phyloP scores from a whole-genome alignment of 225 moss, liverwort and hornwort genomes.

The Anthoceros angustus region DNA sequence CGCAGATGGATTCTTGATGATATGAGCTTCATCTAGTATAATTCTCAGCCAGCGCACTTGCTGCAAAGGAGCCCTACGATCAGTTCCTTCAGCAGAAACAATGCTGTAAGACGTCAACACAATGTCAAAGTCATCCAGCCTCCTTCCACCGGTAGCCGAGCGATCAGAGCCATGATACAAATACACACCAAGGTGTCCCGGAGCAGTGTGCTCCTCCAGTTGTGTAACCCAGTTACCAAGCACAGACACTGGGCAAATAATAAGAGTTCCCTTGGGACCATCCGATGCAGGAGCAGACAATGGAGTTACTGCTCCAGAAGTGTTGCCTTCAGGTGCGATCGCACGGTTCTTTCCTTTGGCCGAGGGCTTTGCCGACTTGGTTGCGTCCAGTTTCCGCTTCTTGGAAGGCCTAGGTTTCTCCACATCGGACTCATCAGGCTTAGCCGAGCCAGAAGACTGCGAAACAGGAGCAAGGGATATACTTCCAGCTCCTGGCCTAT shows the following conservation, averaged over 20 bases:
- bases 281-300: constrained; percentile 16
- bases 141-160: constrained; percentile 16
- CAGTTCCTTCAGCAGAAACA: constrained; percentile 24
- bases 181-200: constrained; percentile 22
- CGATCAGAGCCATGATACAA: constrained; percentile 39
- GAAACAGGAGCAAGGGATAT: constrained; percentile 13
- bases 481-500: constrained; percentile 24
- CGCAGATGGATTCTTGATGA: constrained; percentile 28
- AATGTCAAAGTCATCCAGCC: constrained; percentile 26
- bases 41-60: constrained; percentile 35
- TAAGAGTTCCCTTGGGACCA: constrained; percentile 26
- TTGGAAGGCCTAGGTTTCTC: not conserved
- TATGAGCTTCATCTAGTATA: constrained; percentile 43
- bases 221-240: constrained; percentile 45
- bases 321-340: not conserved
- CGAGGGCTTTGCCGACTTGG: not conserved
- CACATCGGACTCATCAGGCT: not conserved
- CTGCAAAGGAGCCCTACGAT: constrained; percentile 22
- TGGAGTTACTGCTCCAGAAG: not conserved
- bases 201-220: constrained; percentile 34
- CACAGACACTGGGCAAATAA: constrained; percentile 39
- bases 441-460: not conserved
- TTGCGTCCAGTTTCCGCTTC: not conserved
- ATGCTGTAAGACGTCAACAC: constrained; percentile 42
- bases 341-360: not conserved